These are phyloP conservation scores for Raphanus hybrid DNA, from an alignment of 441 rosid genomes.

Conservation along the genomic window DNA sequence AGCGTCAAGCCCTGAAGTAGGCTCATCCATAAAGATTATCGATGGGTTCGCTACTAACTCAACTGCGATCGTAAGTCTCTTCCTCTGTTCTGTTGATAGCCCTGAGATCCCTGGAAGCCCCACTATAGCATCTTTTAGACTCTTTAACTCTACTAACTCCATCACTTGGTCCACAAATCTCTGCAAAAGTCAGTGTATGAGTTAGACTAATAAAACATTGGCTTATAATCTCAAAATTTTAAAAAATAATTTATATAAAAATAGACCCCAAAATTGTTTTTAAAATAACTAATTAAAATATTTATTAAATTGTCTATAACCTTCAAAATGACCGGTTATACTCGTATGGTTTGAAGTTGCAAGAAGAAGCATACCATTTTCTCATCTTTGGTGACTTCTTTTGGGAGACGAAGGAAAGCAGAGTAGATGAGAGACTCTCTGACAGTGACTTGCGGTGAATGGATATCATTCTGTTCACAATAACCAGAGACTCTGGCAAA, in stretches of 20 bases:
- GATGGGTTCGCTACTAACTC: conserved; percentile 83
- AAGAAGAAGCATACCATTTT: conserved; percentile 57
- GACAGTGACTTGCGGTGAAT: conserved; percentile 92
- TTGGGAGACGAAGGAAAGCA: conserved; percentile 84
- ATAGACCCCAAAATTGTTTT: not conserved
- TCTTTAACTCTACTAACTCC: conserved; percentile 66
- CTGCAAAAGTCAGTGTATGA: conserved; percentile 37
- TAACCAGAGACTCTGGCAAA: conserved; percentile 97
- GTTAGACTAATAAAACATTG: conserved; percentile 1
- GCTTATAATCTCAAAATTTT: not conserved
- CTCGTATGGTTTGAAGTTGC: conserved; percentile 8
- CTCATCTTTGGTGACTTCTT: conserved; percentile 69
- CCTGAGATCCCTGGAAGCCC: conserved; percentile 76
- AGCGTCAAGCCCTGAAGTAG: conserved; percentile 84
- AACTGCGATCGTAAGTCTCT: conserved; percentile 77
- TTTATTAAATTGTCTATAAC: not conserved
- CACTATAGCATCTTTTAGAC: conserved; percentile 64
- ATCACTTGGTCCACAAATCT: conserved; percentile 74
- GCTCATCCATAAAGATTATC: conserved; percentile 85
- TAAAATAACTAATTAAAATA: not conserved
- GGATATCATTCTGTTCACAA: conserved; percentile 91
- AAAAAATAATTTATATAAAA: not conserved
- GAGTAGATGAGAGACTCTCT: conserved; percentile 86
- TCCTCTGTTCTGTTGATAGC: conserved; percentile 75
- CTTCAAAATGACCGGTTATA: not conserved